phyloP scores from a whole-genome alignment of 1,284 basidiomycete species.

The Kalmanozyma brasiliensis region DNA sequence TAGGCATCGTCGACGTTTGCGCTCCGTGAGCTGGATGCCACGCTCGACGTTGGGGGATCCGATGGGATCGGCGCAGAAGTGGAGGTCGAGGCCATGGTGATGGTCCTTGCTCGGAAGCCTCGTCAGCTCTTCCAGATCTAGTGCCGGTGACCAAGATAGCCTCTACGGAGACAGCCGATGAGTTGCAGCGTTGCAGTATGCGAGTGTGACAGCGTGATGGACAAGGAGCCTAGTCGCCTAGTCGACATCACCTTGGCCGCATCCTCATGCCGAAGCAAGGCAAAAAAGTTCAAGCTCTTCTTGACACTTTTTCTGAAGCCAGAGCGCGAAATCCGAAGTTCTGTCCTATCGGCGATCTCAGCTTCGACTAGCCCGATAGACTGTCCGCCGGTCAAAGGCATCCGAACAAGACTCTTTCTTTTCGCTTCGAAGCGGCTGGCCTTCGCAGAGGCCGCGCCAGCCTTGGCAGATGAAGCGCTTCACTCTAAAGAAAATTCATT shows the following conservation, averaged over 20 bases:
- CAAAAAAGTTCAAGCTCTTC: slow-evolving; percentile 11
- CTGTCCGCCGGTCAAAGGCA: background rate
- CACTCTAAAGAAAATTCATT: slow-evolving; percentile 30
- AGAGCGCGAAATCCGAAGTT: slow-evolving; percentile 12
- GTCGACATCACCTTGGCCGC: background rate
- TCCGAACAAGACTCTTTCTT: slow-evolving; percentile 18
- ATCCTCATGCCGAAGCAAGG: slow-evolving; percentile 1
- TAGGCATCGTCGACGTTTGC: slow-evolving; percentile 17
- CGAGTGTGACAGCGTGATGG: too few species aligned
- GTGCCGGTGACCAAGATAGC: too few species aligned
- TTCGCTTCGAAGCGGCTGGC: background rate
- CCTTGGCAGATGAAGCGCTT: background rate
- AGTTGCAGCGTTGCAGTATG: too few species aligned
- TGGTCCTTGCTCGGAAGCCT: background rate
- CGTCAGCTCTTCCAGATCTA: background rate
- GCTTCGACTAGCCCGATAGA: background rate
- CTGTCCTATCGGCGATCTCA: slow-evolving; percentile 15
- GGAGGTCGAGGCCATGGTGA: slow-evolving; percentile 6
- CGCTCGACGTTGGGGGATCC: slow-evolving; percentile 2
- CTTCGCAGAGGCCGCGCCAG: slow-evolving; percentile 24
- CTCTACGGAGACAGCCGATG: too few species aligned
- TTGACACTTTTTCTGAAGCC: slow-evolving; percentile 5
- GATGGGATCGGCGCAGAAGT: slow-evolving; percentile 18
- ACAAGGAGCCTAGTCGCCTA: too few species aligned
- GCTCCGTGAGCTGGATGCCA: slow-evolving; percentile 17